phyloP scores from a whole-genome alignment of 495 filamentous ascomycete species.

The Trichoderma gamsii region DNA sequence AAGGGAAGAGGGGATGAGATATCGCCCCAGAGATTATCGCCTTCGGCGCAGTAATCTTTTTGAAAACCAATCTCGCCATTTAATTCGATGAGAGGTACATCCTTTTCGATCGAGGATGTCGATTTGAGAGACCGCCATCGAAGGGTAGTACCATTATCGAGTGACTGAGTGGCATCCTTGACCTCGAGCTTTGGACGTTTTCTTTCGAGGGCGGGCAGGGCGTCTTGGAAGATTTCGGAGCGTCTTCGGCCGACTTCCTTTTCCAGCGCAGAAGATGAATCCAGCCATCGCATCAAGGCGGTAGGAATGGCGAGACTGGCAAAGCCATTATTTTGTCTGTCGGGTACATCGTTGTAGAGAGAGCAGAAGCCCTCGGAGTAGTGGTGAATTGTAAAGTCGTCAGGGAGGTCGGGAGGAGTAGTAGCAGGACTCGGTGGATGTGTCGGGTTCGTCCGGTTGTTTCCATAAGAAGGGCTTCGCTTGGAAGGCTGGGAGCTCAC shows the following conservation, averaged over 20 bases:
- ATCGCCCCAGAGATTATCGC: slow-evolving; percentile 66
- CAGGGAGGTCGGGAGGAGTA: slow-evolving; percentile 50
- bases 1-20: slow-evolving; percentile 76
- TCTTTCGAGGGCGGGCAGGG: not conserved
- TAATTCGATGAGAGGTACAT: slow-evolving; percentile 74
- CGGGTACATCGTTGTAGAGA: slow-evolving; percentile 56
- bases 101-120: slow-evolving; percentile 50
- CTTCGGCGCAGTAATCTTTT: slow-evolving; percentile 66
- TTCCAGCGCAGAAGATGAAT: slow-evolving; percentile 48
- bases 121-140: slow-evolving; percentile 68
- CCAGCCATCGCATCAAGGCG: slow-evolving; percentile 65
- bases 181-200: slow-evolving; percentile 32
- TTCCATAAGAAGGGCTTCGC: slow-evolving; percentile 47
- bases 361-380: slow-evolving; percentile 69
- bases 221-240: slow-evolving; percentile 43
- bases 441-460: slow-evolving; percentile 31
- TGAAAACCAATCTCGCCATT: slow-evolving; percentile 79
- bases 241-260: slow-evolving; percentile 33
- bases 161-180: slow-evolving; percentile 40
- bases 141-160: slow-evolving; percentile 31
- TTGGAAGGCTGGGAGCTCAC: slow-evolving; percentile 54
- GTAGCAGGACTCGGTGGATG: slow-evolving; percentile 51
- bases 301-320: slow-evolving; percentile 61
- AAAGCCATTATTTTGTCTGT: slow-evolving; percentile 59
- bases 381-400: slow-evolving; percentile 49